phyloP scores from a whole-genome alignment of 1,139 yeast genomes.

The Saccharomyces pastorianus region DNA sequence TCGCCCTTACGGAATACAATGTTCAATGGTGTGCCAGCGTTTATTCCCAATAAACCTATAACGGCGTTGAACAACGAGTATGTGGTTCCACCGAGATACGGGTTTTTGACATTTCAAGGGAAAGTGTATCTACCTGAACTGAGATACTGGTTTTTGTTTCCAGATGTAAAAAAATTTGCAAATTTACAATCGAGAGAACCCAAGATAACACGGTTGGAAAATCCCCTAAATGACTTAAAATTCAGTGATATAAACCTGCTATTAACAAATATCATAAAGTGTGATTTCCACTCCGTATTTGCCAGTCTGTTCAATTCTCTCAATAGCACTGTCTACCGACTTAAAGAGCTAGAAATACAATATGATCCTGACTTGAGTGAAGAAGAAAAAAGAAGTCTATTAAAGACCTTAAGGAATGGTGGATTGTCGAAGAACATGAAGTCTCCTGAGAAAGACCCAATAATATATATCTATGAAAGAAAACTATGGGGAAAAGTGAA shows the following conservation, averaged over 20 bases:
- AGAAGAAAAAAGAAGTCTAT: slow-evolving; percentile 11
- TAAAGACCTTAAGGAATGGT: slow-evolving; percentile 11
- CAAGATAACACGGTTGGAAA: slow-evolving; percentile 9
- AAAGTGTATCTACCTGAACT: slow-evolving; percentile 25
- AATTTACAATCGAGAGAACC: slow-evolving; percentile 13
- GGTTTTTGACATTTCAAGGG: slow-evolving; percentile 24
- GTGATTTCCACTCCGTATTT: slow-evolving; percentile 12
- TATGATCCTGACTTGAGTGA: slow-evolving; percentile 11
- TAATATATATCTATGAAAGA: slow-evolving; percentile 15
- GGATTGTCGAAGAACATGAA: slow-evolving; percentile 9
- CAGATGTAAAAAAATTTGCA: slow-evolving; percentile 13
- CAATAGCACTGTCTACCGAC: slow-evolving; percentile 20
- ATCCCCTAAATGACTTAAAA: slow-evolving; percentile 11
- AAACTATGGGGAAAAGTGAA: slow-evolving; percentile 14
- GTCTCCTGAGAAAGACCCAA: slow-evolving; percentile 26
- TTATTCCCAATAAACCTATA: slow-evolving; percentile 38
- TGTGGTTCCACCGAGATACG: slow-evolving; percentile 6
- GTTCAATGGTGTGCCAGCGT: slow-evolving; percentile 47
- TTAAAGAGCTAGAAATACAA: slow-evolving; percentile 25
- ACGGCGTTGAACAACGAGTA: slow-evolving; percentile 41
- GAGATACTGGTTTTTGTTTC: slow-evolving; percentile 21
- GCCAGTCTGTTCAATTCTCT: slow-evolving; percentile 16
- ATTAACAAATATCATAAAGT: slow-evolving; percentile 14
- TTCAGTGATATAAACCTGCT: slow-evolving; percentile 15
- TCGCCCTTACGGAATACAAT: slow-evolving; percentile 39